These are phyloP conservation scores for Tinospora cordifolia DNA, from an alignment of 164 flowering plant species.

Conservation along the genomic window DNA sequence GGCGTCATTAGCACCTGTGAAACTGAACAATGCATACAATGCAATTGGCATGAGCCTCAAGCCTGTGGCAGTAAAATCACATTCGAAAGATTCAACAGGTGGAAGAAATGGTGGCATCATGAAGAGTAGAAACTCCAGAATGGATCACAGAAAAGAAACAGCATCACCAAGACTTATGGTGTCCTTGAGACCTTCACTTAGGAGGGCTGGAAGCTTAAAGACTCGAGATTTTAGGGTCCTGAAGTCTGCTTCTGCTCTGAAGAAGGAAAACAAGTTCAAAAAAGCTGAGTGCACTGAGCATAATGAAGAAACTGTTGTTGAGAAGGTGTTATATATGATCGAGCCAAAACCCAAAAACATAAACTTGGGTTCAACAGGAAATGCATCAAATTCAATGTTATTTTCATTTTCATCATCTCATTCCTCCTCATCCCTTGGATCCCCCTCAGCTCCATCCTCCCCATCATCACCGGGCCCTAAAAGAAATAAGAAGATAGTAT, in stretches of 20 bases:
- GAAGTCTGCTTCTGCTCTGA: constrained; percentile 21
- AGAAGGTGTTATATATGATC: constrained; percentile 38
- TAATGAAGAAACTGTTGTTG: constrained; percentile 19
- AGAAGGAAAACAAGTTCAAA: constrained; percentile 19
- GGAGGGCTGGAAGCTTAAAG: constrained; percentile 23
- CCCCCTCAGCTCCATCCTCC: not conserved
- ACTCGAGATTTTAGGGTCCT: constrained; percentile 17
- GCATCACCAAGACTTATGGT: constrained; percentile 20
- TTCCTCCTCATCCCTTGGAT: not conserved
- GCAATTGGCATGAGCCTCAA: constrained; percentile 21
- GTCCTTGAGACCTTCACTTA: constrained; percentile 26
- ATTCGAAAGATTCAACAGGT: not conserved
- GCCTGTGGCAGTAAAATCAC: constrained; percentile 14
- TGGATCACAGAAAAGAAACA: constrained; percentile 20
- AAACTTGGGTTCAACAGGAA: constrained; percentile 8
- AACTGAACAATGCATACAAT: constrained; percentile 7
- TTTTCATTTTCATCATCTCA: constrained; percentile 15
- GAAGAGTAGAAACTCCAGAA: constrained; percentile 19
- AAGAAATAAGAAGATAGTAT: constrained; percentile 9
- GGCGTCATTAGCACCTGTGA: not conserved
- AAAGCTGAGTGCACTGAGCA: constrained; percentile 14
- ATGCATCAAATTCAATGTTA: constrained; percentile 4
- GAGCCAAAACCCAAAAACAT: constrained; percentile 24
- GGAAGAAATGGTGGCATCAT: constrained; percentile 13
- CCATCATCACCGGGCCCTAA: constrained; percentile 11